Evolutionary conservation across 73 alveolate species (phyloP).

Genomic region (Urostyla sp.): DNA sequence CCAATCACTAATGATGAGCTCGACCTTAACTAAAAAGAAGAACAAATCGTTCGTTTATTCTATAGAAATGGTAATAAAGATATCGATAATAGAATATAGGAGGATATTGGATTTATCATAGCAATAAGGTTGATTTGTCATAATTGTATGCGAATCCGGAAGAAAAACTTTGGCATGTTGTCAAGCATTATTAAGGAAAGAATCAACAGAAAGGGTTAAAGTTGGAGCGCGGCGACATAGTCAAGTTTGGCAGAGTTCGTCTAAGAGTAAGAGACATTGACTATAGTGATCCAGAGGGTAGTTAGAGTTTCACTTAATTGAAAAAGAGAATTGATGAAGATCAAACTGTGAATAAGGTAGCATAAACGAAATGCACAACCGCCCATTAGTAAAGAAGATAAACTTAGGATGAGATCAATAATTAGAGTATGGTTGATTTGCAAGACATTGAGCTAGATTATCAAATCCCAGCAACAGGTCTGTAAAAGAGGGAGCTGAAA

Average conservation of each 20-base stretch:
- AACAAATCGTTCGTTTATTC: constrained; percentile 12
- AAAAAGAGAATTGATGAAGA: too few species aligned
- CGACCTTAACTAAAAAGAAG: background rate
- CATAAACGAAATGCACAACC: too few species aligned
- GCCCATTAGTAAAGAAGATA: too few species aligned
- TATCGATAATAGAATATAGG: background rate
- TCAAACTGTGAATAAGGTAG: too few species aligned
- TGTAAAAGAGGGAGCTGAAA: too few species aligned
- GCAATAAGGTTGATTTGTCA: constrained; percentile 41
- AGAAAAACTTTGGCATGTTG: constrained; percentile 61
- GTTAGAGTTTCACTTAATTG: too few species aligned
- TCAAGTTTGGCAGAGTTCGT: constrained; percentile 72
- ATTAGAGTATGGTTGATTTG: too few species aligned
- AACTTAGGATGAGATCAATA: constrained; percentile 51
- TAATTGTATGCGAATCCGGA: constrained; percentile 50
- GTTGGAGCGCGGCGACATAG: constrained; percentile 62
- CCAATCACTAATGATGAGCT: constrained; percentile 9
- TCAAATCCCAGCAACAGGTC: too few species aligned
- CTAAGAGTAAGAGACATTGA: constrained; percentile 74
- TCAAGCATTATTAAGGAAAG: constrained; percentile 26
- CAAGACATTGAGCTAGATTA: too few species aligned
- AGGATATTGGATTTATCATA: constrained; percentile 64
- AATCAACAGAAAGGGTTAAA: constrained; percentile 49
- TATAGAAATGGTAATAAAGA: constrained; percentile 23
- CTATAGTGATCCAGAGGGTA: constrained; percentile 24